These are phyloP conservation scores for Trichomonas tenax DNA, from an alignment of 208 protist species.

Conservation along the genomic window DNA sequence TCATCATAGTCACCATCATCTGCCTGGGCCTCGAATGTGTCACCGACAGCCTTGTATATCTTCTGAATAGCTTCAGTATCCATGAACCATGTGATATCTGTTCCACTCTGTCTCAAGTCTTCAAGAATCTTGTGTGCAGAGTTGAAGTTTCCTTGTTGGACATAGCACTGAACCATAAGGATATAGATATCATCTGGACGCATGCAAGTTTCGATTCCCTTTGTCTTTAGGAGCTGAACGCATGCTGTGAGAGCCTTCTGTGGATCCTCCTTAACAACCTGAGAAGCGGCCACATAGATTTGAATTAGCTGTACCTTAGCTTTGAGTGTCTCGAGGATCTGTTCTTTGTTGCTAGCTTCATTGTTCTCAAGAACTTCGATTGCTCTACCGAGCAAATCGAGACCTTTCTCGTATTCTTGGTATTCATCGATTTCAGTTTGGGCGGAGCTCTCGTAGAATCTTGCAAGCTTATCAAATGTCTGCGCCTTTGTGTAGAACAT, in stretches of 20 bases:
- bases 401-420: neutral
- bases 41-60: neutral
- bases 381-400: neutral
- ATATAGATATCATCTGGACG: neutral
- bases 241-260: neutral
- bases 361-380: neutral
- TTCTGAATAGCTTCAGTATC: neutral
- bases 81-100: neutral
- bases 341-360: neutral
- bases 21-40: neutral
- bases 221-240: neutral
- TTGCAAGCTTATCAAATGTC: neutral
- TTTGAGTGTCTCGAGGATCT: neutral
- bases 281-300: neutral
- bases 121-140: neutral
- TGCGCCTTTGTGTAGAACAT: neutral
- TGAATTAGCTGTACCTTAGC: neutral
- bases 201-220: neutral
- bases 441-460: neutral
- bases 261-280: neutral
- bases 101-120: neutral
- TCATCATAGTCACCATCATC: neutral
- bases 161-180: neutral
- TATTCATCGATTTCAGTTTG: constrained; percentile 10
- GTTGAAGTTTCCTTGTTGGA: neutral